Base-by-base conservation (phyloP, 2,329 filamentous ascomycete species). In the Aspergillus sp. region DNA sequence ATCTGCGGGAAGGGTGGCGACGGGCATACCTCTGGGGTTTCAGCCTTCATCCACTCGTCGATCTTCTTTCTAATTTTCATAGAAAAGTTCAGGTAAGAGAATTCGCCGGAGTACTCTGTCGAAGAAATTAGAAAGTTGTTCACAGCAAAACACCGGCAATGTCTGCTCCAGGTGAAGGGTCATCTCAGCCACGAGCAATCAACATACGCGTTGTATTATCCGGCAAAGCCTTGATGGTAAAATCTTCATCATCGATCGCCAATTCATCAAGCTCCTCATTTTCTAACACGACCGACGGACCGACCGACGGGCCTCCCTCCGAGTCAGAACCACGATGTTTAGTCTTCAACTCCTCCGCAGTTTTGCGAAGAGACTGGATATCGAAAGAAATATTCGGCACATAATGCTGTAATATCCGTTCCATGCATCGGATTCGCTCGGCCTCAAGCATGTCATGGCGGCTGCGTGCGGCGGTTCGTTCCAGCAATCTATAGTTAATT, bases 371-470 rank as follows among this genome's bases (percentile, higher is more conserved):
- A 5, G 73, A 76, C 24, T 73, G 69, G 2, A 77, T 68, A 60
- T 78, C 76, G 20, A 79, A 72, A 22, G 70, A 71, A 58, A 77
- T 70, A 45, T 78, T 74, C n/a, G 79, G 79, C 40, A 76, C 70
- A 62, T 78, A 80, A 55, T 82, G 76, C 7, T 73, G 70, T n/a
- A 82, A 68, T 40, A 82, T 73, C 33, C 75, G 76, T 66, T 82
- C 80, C 79, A 82, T 76, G 56, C 69, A 73, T 39, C 66, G 70
- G 37, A 73, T 65, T 11, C 75, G 72, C 59, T 76, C 72, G 30
- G 67, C 64, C 48, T 76, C 73, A 17, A 67, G 63, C 37, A 75
- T 65, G 17, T 75, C 72, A 67, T 74, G 65, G 52, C 68, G 69
- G 57, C 62, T 72, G 45, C 68, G 61, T 7, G 67, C 70, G 17